Evolutionary conservation across 352 stramenopile species (phyloP).

Genomic region (Phytophthora fragariaefolia): DNA sequence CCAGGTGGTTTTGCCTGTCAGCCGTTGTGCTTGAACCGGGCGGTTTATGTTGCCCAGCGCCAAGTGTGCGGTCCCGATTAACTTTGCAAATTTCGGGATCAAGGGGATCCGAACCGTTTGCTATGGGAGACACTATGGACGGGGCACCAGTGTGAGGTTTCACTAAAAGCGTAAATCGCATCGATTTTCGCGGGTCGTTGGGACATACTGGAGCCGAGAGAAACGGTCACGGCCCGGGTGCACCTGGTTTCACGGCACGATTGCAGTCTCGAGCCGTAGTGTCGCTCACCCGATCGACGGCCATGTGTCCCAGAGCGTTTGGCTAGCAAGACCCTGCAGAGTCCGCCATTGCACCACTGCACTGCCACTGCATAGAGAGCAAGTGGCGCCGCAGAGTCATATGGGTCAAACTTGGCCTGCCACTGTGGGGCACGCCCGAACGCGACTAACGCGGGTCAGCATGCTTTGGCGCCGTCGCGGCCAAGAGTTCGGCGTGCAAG

Average conservation of each 20-base stretch:
- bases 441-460: conserved; percentile 25
- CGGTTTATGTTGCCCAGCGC: conserved; percentile 4
- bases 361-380: conserved; percentile 12
- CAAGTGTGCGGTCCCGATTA: conserved; percentile 24
- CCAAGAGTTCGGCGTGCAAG: conserved; percentile 26
- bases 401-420: conserved; percentile 10
- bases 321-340: not conserved
- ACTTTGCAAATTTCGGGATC: not conserved
- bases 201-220: conserved; percentile 25
- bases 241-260: conserved; percentile 31
- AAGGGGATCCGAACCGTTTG: conserved; percentile 2
- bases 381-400: conserved; percentile 12
- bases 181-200: too few species aligned
- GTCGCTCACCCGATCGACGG: conserved; percentile 29
- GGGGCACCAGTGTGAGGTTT: too few species aligned
- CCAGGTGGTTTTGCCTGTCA: conserved; percentile 30
- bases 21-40: conserved; percentile 24
- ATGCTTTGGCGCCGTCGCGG: conserved; percentile 11
- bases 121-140: not conserved
- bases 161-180: not conserved
- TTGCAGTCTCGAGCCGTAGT: conserved; percentile 16
- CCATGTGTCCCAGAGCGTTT: conserved; percentile 20
- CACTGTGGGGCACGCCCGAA: not conserved
- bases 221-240: conserved; percentile 21
- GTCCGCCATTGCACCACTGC: conserved; percentile 9